These are phyloP conservation scores for Leptomonas pyrrhocoris DNA, from an alignment of 208 protist species.

Conservation along the genomic window DNA sequence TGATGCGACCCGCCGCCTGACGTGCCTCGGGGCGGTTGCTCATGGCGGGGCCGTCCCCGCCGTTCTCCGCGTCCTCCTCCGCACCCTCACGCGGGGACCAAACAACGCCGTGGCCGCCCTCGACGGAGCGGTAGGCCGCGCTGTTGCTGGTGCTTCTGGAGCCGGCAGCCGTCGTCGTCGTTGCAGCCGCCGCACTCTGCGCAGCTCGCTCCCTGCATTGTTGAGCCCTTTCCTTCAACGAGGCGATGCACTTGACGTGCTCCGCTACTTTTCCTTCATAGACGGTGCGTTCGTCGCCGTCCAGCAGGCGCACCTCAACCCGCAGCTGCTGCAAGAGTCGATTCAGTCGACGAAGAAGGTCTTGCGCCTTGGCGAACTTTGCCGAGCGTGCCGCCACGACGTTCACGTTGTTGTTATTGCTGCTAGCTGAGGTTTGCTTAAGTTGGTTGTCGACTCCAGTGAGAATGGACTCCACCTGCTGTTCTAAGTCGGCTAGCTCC, in stretches of 20 bases:
- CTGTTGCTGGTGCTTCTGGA: background rate
- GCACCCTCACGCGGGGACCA: constrained; percentile 25
- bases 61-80: constrained; percentile 6
- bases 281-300: constrained; percentile 32
- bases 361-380: constrained; percentile 39
- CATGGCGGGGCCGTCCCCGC: constrained; percentile 35
- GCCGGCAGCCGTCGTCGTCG: background rate
- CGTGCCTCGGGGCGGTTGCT: constrained; percentile 43
- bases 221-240: constrained; percentile 26
- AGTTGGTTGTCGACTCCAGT: constrained; percentile 6
- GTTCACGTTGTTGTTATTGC: constrained; percentile 14
- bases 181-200: constrained; percentile 1
- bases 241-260: constrained; percentile 32
- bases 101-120: constrained; percentile 8
- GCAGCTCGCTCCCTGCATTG: constrained; percentile 27
- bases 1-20: constrained; percentile 39
- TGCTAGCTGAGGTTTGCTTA: background rate
- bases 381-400: constrained; percentile 9
- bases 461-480: constrained; percentile 43
- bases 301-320: constrained; percentile 63
- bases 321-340: constrained; percentile 64
- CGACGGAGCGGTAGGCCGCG: background rate
- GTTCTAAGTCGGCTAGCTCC: constrained; percentile 61
- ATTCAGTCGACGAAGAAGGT: constrained; percentile 41
- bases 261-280: constrained; percentile 31